phyloP scores from a whole-genome alignment of 2,329 filamentous ascomycete genomes.

The Penicillium oxalicum region DNA sequence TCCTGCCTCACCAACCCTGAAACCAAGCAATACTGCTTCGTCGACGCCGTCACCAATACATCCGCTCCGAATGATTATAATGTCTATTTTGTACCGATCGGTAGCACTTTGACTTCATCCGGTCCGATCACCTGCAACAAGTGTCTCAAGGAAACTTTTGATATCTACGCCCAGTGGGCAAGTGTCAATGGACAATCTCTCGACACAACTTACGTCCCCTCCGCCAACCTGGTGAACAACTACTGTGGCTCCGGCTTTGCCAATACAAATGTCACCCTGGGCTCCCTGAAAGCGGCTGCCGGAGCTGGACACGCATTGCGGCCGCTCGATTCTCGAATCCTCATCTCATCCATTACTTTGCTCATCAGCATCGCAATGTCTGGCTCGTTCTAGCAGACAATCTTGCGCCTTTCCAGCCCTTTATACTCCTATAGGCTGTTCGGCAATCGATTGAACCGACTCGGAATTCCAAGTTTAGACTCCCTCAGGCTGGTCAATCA shows the following conservation, averaged over 20 bases:
- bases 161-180: conserved; percentile 65
- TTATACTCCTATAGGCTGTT: neutral
- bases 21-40: conserved; percentile 68
- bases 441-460: neutral
- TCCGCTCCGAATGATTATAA: conserved; percentile 66
- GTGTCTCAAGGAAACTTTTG: conserved; percentile 77
- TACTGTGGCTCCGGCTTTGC: conserved; percentile 53
- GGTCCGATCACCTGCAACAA: conserved; percentile 66
- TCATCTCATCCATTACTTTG: conserved; percentile 6
- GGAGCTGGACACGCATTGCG: conserved; percentile 7
- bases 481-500: no score
- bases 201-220: conserved; percentile 60
- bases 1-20: conserved; percentile 67
- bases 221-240: conserved; percentile 67
- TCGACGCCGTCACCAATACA: conserved; percentile 72
- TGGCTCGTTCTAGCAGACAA: conserved; percentile 7
- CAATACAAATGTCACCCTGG: conserved; percentile 41
- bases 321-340: conserved; percentile 4
- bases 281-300: conserved; percentile 10
- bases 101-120: conserved; percentile 57
- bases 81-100: conserved; percentile 80
- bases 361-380: conserved; percentile 2
- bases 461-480: neutral
- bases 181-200: conserved; percentile 62
- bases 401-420: neutral